Evolutionary conservation across 176 grass and related monocot genomes (phyloP).

Genomic region (Aegilops sharonensis): DNA sequence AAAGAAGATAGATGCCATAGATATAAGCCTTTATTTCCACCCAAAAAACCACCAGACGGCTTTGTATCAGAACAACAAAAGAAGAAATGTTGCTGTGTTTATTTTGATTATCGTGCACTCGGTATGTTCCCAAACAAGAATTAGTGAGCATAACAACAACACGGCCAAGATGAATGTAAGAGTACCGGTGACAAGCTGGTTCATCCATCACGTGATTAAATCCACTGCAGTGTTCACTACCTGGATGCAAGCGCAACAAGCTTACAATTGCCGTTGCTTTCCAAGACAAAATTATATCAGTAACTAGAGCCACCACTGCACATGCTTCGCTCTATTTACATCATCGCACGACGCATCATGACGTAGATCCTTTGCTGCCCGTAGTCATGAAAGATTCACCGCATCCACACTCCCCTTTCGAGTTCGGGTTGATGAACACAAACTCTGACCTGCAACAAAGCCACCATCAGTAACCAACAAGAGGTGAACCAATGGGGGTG

Average conservation of each 20-base stretch:
- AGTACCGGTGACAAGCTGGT: not conserved
- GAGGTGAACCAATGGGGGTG: not conserved
- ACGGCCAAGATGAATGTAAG: not conserved
- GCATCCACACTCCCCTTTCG: constrained; percentile 82
- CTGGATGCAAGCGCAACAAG: not conserved
- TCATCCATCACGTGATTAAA: not conserved
- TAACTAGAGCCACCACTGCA: not conserved
- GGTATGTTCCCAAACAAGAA: not conserved
- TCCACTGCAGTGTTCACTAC: not conserved
- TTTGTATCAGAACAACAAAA: not conserved
- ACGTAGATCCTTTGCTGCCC: constrained; percentile 46
- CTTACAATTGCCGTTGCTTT: not conserved
- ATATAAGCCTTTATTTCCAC: not conserved
- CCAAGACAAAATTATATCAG: not conserved
- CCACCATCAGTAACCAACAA: not conserved
- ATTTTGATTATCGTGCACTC: not conserved
- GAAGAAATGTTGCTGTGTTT: not conserved
- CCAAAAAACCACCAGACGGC: not conserved
- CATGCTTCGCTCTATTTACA: constrained; percentile 9
- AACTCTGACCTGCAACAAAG: constrained; percentile 70
- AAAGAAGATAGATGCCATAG: not conserved
- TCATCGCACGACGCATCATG: not conserved
- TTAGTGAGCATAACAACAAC: not conserved
- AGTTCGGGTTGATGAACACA: constrained; percentile 91
- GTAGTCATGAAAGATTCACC: constrained; percentile 91